These are phyloP conservation scores for Pseudocercospora cruenta DNA, from an alignment of 2,329 filamentous ascomycete genomes.

Conservation along the genomic window DNA sequence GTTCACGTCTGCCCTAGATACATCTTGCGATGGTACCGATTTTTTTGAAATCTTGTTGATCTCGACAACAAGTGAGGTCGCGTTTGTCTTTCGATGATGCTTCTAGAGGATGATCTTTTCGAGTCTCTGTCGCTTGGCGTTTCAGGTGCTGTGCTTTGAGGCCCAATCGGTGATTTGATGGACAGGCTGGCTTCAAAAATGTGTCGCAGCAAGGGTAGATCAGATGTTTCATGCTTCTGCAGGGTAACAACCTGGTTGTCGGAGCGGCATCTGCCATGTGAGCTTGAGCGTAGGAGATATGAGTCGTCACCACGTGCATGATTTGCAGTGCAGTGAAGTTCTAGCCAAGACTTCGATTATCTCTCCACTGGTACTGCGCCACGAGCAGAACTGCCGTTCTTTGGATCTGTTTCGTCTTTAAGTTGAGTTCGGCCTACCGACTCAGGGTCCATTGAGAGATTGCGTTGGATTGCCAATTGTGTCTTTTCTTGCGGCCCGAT, in stretches of 20 bases:
- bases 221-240: background rate
- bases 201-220: background rate
- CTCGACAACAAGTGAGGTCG: background rate
- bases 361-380: background rate
- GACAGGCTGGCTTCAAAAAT: background rate
- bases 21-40: background rate
- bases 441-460: background rate
- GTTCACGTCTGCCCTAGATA: no score
- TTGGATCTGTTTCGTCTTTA: background rate
- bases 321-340: background rate
- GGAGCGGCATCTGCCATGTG: background rate
- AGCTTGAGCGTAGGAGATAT: background rate
- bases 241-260: background rate
- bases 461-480: background rate
- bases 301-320: background rate
- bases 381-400: slow-evolving; percentile 1
- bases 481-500: background rate
- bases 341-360: background rate
- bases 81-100: background rate
- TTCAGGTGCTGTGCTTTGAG: background rate
- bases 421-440: background rate
- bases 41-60: background rate
- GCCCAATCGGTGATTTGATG: background rate
- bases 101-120: background rate
- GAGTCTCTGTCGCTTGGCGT: background rate